Evolutionary conservation across 805 yeast species (phyloP), one percentile per base, ranked within the genome.

Genomic region (Spathaspora gorwiae): DNA sequence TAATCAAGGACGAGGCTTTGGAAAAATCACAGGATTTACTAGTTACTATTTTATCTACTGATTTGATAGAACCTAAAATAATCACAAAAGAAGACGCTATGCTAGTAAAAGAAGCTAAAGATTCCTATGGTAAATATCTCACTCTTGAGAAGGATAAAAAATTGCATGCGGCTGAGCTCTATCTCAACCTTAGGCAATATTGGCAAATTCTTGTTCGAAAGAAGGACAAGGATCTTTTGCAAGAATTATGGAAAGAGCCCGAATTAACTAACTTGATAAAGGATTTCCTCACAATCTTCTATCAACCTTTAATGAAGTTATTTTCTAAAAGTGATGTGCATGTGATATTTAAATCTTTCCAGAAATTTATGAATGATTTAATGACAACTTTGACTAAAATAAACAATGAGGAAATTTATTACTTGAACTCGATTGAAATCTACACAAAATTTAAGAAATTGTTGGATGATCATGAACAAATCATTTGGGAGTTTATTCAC

Each of bases 191-290:
- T 11, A 80, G 79, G 47, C 82, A 83, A 45, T 73, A 84, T 44
- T 78, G 85, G 64, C 82, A 78, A 48, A 64, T 85, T 13, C 76
- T 76, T 50, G 68, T 87, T 1, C 76, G 94, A 32, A 83, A 79
- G 46, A 78, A 80, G 33, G 99, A 92, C 58, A 90, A 88, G 59
- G 79, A 81, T 45, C 66, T 84, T 37, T 64, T 90, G 70, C 82
- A 81, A 54, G 83, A 83, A 56, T 60, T 90, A 37, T 88, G 96
- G 95, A 81, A 80, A 39, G 96, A 90, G 54, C 89, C 92, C 0
- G 87, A 86, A 52, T 68, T 95, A 39, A 82, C 90, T n/a, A 74
- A 74, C 33, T 72, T 92, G 36, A 69, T 90, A 46, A 85, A 85
- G 52, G 87, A 87, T 40, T 70, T 89, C 27, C 73, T 94, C 27